phyloP scores from a whole-genome alignment of 2,329 filamentous ascomycete species.

The Colletotrichum spinosum region DNA sequence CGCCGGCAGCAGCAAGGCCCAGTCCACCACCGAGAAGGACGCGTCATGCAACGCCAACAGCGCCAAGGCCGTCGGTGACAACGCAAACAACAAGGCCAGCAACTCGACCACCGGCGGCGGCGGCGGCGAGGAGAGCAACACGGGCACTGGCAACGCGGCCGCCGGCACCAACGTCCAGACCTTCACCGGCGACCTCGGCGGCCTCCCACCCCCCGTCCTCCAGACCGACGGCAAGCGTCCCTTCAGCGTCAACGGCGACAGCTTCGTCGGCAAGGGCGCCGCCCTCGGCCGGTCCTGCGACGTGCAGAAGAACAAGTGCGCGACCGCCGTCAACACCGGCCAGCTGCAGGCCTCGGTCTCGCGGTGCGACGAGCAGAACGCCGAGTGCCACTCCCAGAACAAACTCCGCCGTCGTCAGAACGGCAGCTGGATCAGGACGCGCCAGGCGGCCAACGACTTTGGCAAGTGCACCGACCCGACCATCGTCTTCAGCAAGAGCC shows the following conservation, averaged over 20 bases:
- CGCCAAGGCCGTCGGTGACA: conserved; percentile 2
- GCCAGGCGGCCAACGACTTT: conserved; percentile 51
- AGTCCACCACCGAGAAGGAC: no score
- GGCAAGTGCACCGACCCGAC: conserved; percentile 60
- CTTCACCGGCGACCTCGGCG: conserved; percentile 58
- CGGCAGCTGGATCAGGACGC: conserved; percentile 21
- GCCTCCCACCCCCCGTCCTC: conserved; percentile 54
- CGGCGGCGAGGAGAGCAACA: conserved; percentile 36
- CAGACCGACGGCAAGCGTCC: conserved; percentile 51
- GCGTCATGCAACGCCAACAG: no score
- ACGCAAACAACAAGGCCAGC: conserved; percentile 22
- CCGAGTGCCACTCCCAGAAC: conserved; percentile 47
- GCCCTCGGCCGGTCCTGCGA: conserved; percentile 61
- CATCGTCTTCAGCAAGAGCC: conserved; percentile 60
- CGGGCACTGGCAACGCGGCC: conserved; percentile 36
- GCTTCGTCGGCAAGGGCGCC: conserved; percentile 61
- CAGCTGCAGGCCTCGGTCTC: conserved; percentile 48
- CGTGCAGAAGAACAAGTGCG: conserved; percentile 63
- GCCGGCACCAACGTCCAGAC: conserved; percentile 54
- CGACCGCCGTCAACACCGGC: conserved; percentile 60
- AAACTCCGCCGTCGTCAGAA: conserved; percentile 36
- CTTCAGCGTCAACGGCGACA: conserved; percentile 65
- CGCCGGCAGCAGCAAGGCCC: conserved; percentile 1
- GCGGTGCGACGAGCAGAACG: conserved; percentile 58
- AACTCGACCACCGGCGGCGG: conserved; percentile 26